Evolutionary conservation across 225 moss, liverwort and hornwort species (phyloP), one percentile per base, ranked within the genome.

Genomic region (Straminergon stramineum): DNA sequence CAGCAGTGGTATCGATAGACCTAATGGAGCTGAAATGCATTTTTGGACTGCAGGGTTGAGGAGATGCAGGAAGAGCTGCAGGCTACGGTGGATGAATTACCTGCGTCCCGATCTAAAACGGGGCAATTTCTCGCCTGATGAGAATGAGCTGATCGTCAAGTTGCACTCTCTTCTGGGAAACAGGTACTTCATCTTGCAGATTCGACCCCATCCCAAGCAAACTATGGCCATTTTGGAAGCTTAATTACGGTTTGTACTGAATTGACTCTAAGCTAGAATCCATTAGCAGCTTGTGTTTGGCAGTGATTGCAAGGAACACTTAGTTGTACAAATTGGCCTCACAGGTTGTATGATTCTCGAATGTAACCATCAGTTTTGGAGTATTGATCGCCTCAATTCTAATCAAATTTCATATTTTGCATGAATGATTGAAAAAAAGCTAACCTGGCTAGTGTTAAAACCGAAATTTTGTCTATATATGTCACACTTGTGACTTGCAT

Each of bases 11-110:
- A 56, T 35, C 43, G 43, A 13, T 5, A 28, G 60, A 18, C 60
- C 61, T 84, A 27, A 84, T 37, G 88, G 84, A 48, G 28, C 6
- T 60, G 30, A 60, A 84, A 45, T 88, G 79, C 62, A 43, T 65
- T 24, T 11, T 52, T 84, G 79, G 71, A 58, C 84, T 85, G 83
- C 93, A 96, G 96, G 96, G 56, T 89, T 96, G 52, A 87, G 82
- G 60, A 85, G 96, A 48, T 96, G 96, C 86, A 92, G 96, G 73
- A 96, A 96, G 91, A 96, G 96, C 67, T 96, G 96, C 84, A 85
- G 96, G 73, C 84, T 96, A 52, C 82, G 96, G 37, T 96, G 96
- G 96, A 95, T 94, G 85, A 96, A 96, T 84, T 96, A 96, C 76
- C 89, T 96, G 53, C 93, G 94, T 26, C 96, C 96, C 4, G 92